Conservation (phyloP, 2,329 filamentous ascomycete genomes). For the Trichoderma sp. region DNA sequence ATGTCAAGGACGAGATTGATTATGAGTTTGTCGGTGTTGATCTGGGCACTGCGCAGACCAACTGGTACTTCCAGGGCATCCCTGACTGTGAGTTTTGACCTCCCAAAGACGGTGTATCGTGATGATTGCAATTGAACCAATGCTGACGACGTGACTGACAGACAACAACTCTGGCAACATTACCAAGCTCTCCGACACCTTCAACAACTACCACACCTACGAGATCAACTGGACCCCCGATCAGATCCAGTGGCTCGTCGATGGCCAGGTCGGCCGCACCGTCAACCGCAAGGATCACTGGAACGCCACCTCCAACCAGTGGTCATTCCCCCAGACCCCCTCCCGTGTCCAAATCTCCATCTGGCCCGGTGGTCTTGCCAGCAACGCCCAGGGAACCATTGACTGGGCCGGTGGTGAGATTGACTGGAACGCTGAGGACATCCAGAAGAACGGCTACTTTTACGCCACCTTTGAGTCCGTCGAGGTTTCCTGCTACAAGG, state of each 20-base stretch:
- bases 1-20: conserved; percentile 98
- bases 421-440: conserved; percentile 75
- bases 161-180: conserved; percentile 76
- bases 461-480: conserved; percentile 77
- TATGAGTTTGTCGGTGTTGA: conserved; percentile 91
- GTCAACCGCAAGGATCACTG: conserved; percentile 77
- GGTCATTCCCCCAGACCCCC: conserved; percentile 87
- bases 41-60: conserved; percentile 76
- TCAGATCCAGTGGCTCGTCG: conserved; percentile 79
- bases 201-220: conserved; percentile 79
- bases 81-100: conserved; percentile 67
- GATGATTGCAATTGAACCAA: not conserved
- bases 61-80: conserved; percentile 96
- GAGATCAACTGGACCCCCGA: conserved; percentile 93
- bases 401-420: conserved; percentile 89
- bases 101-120: not conserved
- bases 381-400: conserved; percentile 80
- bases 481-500: conserved; percentile 80
- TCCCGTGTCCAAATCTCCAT: conserved; percentile 88
- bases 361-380: conserved; percentile 83
- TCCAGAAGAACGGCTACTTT: conserved; percentile 83
- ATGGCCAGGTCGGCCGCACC: conserved; percentile 73
- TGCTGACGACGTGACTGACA: conserved; percentile 35
- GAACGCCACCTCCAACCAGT: conserved; percentile 79
- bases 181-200: conserved; percentile 61